Base-by-base conservation (phyloP, 352 stramenopile genomes). In the Phytophthora brassicae region DNA sequence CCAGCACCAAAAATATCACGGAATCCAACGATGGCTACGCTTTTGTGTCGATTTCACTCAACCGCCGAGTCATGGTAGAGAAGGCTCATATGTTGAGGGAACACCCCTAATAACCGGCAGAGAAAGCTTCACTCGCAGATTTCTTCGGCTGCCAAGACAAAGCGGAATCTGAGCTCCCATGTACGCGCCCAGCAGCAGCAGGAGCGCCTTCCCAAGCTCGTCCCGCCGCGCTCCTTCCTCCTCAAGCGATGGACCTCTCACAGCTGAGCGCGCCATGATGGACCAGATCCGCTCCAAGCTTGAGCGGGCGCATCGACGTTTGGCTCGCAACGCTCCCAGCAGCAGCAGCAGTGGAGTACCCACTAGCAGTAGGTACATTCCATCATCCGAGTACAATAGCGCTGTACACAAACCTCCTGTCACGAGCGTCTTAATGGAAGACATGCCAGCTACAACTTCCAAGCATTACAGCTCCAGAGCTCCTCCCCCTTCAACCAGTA, bases 221-320 rank as follows among this genome's bases (percentile, higher is more conserved):
- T 41, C 66, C 14, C 66, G 50, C 7, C 41, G 35, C 13, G 54
- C 45, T 4, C 26, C 26, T 4, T 38, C 52, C 16, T 19, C 38
- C 38, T 49, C 56, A 38, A 44, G 31, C 9, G 47, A 74, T 22
- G 33, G 24, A 33, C 71, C 71, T n/a, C 55, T 79, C 6, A 79
- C 79, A n/a, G 74, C 64, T 14, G 81, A 90, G 65, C 81, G 81
- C 51, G 71, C 62, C 28, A 86, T 86, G 79, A 88, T 90, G 75
- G 75, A 88, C 31, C 66, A 84, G 59, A 90, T 90, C 63, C 81
- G 79, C 41, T 73, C 64, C 31, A 90, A 89, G 62, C 74, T 90
- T 19, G 81, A 90, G 60, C 68, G 70, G 16, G 70, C 81, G 17
- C 77, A 89, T 63, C 75, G 68, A 11, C 75, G 77, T 3, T 71